Evolutionary conservation across 305 asterid species (phyloP), one percentile per base, ranked within the genome.

Genomic region (Solanum hybrid): DNA sequence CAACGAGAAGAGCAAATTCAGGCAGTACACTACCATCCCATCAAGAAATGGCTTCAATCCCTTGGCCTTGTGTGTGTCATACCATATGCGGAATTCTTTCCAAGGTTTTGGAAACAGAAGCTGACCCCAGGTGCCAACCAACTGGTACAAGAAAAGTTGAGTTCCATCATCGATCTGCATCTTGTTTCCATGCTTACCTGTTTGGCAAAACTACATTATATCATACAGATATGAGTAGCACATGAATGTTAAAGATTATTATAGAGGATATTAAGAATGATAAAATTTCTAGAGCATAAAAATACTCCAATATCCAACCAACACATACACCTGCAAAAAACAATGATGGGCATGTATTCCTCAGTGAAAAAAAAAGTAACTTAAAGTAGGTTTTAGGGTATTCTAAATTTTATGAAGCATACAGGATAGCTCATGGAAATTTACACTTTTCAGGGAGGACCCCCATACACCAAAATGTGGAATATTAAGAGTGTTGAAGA

Each of bases 41-140:
- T 94, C 98, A 29, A 97, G 93, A 92, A 92, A 87, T 56, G 99
- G 99, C 95, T 93, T 97, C 90, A 92, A 87, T 75, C 95, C 95
- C 91, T 96, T 95, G 56, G 97, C 93, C 91, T 97, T 96, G 90
- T 95, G 97, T 2, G 40, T 35, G 90, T 96, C 98, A 79, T 96
- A 95, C 99, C 99, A 97, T 71, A 94, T 81, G 29, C 98, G 98
- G 82, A 97, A 97, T 90, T 97, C 99, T 91, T 95, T 97, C 98
- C 99, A 96, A 56, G 97, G 98, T 90, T 93, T 92, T 13, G 99
- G 99, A 93, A 97, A 97, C 85, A 97, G 90, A 92, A 97, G 99
- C 93, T 96, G 98, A 29, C 99, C 99, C 99, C 99, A 97, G 31
- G 99, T 97, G 78, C 98, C 99, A 90, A 97, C 98, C 46, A 97